These are phyloP conservation scores for Candida sp. DNA, from an alignment of 1,139 yeast species.

Conservation along the genomic window DNA sequence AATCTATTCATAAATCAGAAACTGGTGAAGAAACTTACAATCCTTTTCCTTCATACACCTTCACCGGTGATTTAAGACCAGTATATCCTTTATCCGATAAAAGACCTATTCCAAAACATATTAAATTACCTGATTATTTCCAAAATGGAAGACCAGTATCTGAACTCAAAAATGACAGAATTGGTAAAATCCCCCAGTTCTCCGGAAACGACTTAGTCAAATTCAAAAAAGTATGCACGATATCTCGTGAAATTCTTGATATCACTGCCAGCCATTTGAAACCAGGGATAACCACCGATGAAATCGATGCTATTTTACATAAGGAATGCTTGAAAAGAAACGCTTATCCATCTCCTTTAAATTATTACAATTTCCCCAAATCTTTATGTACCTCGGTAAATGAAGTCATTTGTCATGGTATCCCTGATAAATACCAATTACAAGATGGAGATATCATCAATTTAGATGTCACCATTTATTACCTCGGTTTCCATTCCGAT, in stretches of 20 bases:
- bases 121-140: constrained; percentile 85
- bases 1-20: constrained; percentile 45
- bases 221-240: constrained; percentile 66
- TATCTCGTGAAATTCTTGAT: constrained; percentile 89
- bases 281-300: constrained; percentile 95
- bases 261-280: constrained; percentile 75
- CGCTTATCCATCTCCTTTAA: constrained; percentile 94
- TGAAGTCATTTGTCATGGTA: constrained; percentile 96
- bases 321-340: constrained; percentile 84
- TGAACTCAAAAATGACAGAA: constrained; percentile 73
- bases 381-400: constrained; percentile 91
- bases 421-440: constrained; percentile 83
- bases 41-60: constrained; percentile 81
- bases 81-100: constrained; percentile 76
- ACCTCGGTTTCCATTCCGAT: constrained; percentile 91
- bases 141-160: constrained; percentile 70
- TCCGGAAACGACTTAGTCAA: constrained; percentile 65
- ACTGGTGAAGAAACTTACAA: constrained; percentile 55
- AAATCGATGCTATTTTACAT: constrained; percentile 82
- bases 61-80: constrained; percentile 75
- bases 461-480: constrained; percentile 80
- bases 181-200: constrained; percentile 61
- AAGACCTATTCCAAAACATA: constrained; percentile 66
- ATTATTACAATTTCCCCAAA: constrained; percentile 93
- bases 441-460: constrained; percentile 95